Conservation (phyloP, 2,329 filamentous ascomycete species). For the Diaporthe sp. region DNA sequence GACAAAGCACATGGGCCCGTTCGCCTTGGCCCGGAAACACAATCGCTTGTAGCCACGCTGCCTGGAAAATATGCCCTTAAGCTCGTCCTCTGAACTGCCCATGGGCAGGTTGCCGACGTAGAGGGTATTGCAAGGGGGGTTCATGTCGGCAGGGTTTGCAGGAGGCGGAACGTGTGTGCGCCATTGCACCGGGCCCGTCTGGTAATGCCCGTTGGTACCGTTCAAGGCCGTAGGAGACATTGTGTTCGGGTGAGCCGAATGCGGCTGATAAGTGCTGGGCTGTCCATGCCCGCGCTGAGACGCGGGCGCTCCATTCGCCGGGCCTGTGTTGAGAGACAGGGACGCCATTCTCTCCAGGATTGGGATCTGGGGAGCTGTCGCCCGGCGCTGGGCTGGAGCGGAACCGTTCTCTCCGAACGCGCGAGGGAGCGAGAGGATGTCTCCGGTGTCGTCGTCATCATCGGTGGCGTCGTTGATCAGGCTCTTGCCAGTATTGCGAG, state of each 20-base stretch:
- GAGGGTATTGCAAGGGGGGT: conserved; percentile 96
- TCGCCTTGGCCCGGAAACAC: conserved; percentile 93
- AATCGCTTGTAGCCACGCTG: conserved; percentile 95
- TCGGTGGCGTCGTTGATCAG: conserved; percentile 78
- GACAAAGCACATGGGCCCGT: conserved; percentile 98
- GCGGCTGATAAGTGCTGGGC: conserved; percentile 48
- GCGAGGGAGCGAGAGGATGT: conserved; percentile 79
- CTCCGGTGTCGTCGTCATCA: conserved; percentile 77
- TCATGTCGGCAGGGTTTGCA: conserved; percentile 94
- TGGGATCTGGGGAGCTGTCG: conserved; percentile 79
- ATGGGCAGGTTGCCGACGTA: conserved; percentile 97
- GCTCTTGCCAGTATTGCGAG: conserved; percentile 74
- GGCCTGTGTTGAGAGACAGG: conserved; percentile 78
- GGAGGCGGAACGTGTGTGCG: conserved; percentile 65
- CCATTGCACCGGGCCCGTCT: not conserved
- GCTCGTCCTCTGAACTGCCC: conserved; percentile 93
- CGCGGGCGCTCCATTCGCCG: conserved; percentile 65
- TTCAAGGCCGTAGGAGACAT: conserved; percentile 71
- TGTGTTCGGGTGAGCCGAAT: conserved; percentile 57
- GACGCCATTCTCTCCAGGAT: conserved; percentile 73
- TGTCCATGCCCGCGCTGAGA: conserved; percentile 55
- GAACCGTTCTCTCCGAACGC: conserved; percentile 80
- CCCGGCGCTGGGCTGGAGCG: conserved; percentile 66
- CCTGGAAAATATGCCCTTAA: conserved; percentile 93
- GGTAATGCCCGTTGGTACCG: conserved; percentile 43